Evolutionary conservation across 2,329 filamentous ascomycete species (phyloP).

Genomic region (Pochonia chlamydosporia): DNA sequence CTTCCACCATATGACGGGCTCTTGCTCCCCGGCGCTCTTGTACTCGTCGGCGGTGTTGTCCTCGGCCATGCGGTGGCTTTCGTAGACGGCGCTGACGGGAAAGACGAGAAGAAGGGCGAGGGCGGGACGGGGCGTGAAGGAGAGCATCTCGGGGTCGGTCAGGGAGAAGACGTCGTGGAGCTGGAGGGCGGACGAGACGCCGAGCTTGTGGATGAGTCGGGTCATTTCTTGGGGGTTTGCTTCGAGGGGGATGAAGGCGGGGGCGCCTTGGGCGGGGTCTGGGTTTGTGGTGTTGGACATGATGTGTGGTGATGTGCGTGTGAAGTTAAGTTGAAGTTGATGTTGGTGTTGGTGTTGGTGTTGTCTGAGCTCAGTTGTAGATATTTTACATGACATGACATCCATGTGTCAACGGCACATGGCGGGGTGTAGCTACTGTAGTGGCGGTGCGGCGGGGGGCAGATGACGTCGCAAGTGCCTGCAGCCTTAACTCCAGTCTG

Average conservation of each 20-base stretch:
- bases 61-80: slow-evolving; percentile 68
- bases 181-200: slow-evolving; percentile 68
- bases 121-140: slow-evolving; percentile 82
- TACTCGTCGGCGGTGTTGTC: slow-evolving; percentile 62
- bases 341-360: no score
- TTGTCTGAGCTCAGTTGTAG: no score
- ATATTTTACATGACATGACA: no score
- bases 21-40: slow-evolving; percentile 55
- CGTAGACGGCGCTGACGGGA: slow-evolving; percentile 74
- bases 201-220: slow-evolving; percentile 72
- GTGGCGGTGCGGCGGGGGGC: no score
- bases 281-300: slow-evolving; percentile 33
- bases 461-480: no score
- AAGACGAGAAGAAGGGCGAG: slow-evolving; percentile 89
- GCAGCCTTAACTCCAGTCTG: no score
- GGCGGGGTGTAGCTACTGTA: no score
- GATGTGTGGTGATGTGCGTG: background rate
- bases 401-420: background rate
- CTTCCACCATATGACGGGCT: slow-evolving; percentile 87
- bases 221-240: slow-evolving; percentile 88
- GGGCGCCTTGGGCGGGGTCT: slow-evolving; percentile 30
- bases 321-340: no score
- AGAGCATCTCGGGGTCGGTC: slow-evolving; percentile 75
- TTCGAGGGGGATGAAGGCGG: slow-evolving; percentile 55
- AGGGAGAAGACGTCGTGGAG: slow-evolving; percentile 93